Evolutionary conservation across 140 eudicot genomes (phyloP).

Genomic region (Ambrosia hybrid): DNA sequence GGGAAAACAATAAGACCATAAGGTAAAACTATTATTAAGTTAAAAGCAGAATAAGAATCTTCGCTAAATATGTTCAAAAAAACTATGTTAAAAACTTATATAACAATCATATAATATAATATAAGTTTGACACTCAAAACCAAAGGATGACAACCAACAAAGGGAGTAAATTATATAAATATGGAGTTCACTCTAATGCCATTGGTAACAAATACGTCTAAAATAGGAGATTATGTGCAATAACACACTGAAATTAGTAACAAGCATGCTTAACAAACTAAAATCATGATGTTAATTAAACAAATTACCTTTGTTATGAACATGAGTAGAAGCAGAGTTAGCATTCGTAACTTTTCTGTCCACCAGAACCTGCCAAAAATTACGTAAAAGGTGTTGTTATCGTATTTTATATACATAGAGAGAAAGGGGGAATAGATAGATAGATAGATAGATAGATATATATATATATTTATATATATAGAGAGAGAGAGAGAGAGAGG

Average conservation of each 20-base stretch:
- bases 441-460: neutral
- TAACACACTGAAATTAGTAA: conserved; percentile 1
- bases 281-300: neutral
- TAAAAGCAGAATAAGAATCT: neutral
- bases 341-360: conserved; percentile 54
- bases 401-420: neutral
- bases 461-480: neutral
- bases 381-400: conserved; percentile 15
- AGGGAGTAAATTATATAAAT: neutral
- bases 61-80: neutral
- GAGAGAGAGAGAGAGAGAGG: conserved; percentile 7
- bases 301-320: conserved; percentile 63
- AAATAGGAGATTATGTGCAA: neutral
- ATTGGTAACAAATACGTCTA: neutral
- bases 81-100: neutral
- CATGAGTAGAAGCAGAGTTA: conserved; percentile 54
- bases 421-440: too few relatives aligned
- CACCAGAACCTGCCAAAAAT: conserved; percentile 54
- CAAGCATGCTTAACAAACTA: neutral
- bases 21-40: neutral
- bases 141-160: conserved; percentile 7
- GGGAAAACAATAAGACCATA: neutral
- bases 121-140: conserved; percentile 18
- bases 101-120: neutral
- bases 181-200: neutral